phyloP scores from a whole-genome alignment of 257 asterid genomes.

The Solanum piurae region DNA sequence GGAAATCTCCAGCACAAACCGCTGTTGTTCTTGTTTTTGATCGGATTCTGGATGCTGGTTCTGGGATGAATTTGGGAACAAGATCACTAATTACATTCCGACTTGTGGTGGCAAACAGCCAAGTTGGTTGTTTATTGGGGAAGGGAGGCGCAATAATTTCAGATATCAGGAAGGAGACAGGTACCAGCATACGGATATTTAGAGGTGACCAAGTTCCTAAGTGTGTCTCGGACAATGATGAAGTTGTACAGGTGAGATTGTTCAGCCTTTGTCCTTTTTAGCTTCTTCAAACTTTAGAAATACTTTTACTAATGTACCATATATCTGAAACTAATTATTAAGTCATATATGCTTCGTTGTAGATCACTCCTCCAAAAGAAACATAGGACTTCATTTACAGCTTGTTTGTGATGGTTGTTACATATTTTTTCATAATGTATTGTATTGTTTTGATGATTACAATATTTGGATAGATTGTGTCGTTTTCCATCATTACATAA shows the following conservation, averaged over 20 bases:
- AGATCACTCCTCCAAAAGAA: not conserved
- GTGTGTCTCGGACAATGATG: constrained; percentile 43
- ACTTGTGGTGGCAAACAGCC: constrained; percentile 38
- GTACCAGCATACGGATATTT: constrained; percentile 42
- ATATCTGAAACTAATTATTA: not conserved
- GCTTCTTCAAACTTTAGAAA: not conserved
- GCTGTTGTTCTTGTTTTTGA: constrained; percentile 46
- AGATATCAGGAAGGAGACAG: constrained; percentile 62
- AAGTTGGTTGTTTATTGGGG: constrained; percentile 78
- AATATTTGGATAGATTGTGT: not conserved
- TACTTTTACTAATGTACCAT: not conserved
- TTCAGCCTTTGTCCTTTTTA: not conserved
- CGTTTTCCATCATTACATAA: not conserved
- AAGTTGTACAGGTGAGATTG: constrained; percentile 50
- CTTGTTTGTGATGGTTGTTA: not conserved
- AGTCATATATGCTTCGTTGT: not conserved
- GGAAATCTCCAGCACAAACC: constrained; percentile 50
- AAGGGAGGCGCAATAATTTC: constrained; percentile 63
- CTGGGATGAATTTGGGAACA: constrained; percentile 26
- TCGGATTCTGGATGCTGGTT: constrained; percentile 27
- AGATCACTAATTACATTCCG: constrained; percentile 33
- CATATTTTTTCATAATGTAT: not conserved
- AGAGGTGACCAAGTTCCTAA: constrained; percentile 51
- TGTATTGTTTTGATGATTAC: not conserved
- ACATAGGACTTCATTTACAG: not conserved